Conservation (phyloP, 2,329 filamentous ascomycete genomes). For the Botrytis byssoidea region DNA sequence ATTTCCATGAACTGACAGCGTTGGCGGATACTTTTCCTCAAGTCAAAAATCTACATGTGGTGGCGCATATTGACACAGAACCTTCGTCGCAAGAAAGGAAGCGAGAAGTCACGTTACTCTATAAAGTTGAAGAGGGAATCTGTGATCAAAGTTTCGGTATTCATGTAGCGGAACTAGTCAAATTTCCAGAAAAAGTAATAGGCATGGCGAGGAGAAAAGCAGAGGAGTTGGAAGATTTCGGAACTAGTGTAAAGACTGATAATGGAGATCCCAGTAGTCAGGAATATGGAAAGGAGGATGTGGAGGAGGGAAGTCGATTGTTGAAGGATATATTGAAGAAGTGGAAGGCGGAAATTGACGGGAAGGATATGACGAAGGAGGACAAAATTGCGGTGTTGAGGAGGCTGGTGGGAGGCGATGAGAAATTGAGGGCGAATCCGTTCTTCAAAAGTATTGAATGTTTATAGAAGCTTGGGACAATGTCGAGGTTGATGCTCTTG, state of each 20-base stretch:
- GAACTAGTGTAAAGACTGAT: slow-evolving; percentile 66
- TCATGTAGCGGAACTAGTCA: slow-evolving; percentile 93
- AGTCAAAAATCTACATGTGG: slow-evolving; percentile 91
- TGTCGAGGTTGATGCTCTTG: background rate
- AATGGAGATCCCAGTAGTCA: slow-evolving; percentile 3
- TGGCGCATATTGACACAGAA: slow-evolving; percentile 74
- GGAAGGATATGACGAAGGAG: slow-evolving; percentile 58
- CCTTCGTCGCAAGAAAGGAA: slow-evolving; percentile 42
- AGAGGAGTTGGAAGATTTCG: slow-evolving; percentile 96
- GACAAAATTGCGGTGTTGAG: slow-evolving; percentile 78
- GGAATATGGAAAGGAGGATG: slow-evolving; percentile 76
- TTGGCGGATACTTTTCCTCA: slow-evolving; percentile 82
- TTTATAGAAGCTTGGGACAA: slow-evolving; percentile 26
- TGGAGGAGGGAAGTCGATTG: slow-evolving; percentile 82
- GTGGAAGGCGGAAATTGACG: slow-evolving; percentile 75
- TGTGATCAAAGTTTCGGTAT: slow-evolving; percentile 98
- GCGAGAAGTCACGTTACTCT: slow-evolving; percentile 88
- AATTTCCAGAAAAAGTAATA: slow-evolving; percentile 95
- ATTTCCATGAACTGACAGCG: slow-evolving; percentile 96
- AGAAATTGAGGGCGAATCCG: slow-evolving; percentile 60
- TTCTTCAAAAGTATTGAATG: slow-evolving; percentile 64
- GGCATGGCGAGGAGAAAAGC: slow-evolving; percentile 99
- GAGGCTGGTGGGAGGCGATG: slow-evolving; percentile 73
- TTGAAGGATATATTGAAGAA: slow-evolving; percentile 78
- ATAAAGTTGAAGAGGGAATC: slow-evolving; percentile 93